These are phyloP conservation scores for Paxillus rubicundulus DNA, from an alignment of 768 basidiomycete genomes.

Conservation along the genomic window DNA sequence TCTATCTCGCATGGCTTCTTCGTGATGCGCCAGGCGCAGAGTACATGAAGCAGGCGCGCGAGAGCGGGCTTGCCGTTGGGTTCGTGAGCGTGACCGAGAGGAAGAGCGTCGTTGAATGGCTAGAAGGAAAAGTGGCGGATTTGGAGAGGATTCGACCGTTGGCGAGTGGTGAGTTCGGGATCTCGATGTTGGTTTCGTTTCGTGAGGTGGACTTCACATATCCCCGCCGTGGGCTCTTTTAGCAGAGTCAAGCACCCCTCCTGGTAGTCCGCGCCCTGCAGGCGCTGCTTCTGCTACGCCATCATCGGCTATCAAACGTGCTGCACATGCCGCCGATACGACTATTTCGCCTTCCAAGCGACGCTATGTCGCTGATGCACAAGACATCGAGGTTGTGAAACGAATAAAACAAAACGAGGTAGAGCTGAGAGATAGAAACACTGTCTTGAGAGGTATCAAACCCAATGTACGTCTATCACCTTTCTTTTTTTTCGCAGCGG, in stretches of 20 bases:
- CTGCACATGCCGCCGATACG: slow-evolving; percentile 23
- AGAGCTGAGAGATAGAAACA: slow-evolving; percentile 80
- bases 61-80: slow-evolving; percentile 66
- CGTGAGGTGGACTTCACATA: not conserved
- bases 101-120: slow-evolving; percentile 82
- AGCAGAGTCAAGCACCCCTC: slow-evolving; percentile 57
- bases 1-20: slow-evolving; percentile 82
- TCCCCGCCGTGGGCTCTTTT: not conserved
- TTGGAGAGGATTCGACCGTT: slow-evolving; percentile 25
- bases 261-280: slow-evolving; percentile 47
- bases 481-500: not conserved
- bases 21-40: slow-evolving; percentile 74
- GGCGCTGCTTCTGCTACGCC: slow-evolving; percentile 13
- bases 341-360: slow-evolving; percentile 59
- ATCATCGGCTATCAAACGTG: slow-evolving; percentile 23
- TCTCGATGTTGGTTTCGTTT: not conserved
- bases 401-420: slow-evolving; percentile 71
- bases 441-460: slow-evolving; percentile 80
- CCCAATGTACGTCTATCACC: slow-evolving; percentile 58
- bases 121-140: slow-evolving; percentile 52
- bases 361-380: slow-evolving; percentile 72
- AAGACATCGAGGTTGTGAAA: slow-evolving; percentile 84
- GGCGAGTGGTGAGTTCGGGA: slow-evolving; percentile 17
- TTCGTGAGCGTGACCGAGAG: slow-evolving; percentile 88
- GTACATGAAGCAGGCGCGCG: slow-evolving; percentile 84